Evolutionary conservation across 2,329 filamentous ascomycete species (phyloP).

Genomic region (Daldinia eschscholtzii): DNA sequence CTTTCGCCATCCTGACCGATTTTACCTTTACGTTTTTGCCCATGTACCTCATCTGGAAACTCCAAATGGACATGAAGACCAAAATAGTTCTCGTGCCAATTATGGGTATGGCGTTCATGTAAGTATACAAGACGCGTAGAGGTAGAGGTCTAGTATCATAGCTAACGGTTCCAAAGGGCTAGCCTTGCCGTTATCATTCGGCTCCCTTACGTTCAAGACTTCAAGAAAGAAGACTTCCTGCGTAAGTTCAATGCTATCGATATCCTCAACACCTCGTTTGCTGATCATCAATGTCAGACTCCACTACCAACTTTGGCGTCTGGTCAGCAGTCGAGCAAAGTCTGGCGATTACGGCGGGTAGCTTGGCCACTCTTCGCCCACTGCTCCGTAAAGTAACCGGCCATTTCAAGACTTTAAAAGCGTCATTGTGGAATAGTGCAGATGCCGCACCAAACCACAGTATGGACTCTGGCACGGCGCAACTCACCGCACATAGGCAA

Average conservation of each 20-base stretch:
- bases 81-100: constrained; percentile 63
- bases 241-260: constrained; percentile 12
- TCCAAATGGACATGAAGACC: constrained; percentile 61
- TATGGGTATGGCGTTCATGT: constrained; percentile 62
- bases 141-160: background rate
- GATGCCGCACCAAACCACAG: background rate
- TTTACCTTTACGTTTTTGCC: constrained; percentile 59
- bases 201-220: constrained; percentile 40
- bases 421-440: background rate
- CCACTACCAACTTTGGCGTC: constrained; percentile 47
- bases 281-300: constrained; percentile 10
- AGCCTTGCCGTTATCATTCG: constrained; percentile 44
- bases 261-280: background rate
- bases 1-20: constrained; percentile 56
- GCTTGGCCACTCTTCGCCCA: constrained; percentile 50
- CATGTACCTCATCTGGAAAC: constrained; percentile 60
- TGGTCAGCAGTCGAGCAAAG: constrained; percentile 53
- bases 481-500: background rate
- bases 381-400: constrained; percentile 29
- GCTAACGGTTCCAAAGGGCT: constrained; percentile 32
- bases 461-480: constrained; percentile 1
- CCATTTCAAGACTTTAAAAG: background rate
- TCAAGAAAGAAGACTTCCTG: constrained; percentile 42
- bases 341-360: constrained; percentile 52
- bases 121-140: background rate